Evolutionary conservation across 257 asterid species (phyloP), one percentile per base, ranked within the genome.

Genomic region (Mentha longifolia): DNA sequence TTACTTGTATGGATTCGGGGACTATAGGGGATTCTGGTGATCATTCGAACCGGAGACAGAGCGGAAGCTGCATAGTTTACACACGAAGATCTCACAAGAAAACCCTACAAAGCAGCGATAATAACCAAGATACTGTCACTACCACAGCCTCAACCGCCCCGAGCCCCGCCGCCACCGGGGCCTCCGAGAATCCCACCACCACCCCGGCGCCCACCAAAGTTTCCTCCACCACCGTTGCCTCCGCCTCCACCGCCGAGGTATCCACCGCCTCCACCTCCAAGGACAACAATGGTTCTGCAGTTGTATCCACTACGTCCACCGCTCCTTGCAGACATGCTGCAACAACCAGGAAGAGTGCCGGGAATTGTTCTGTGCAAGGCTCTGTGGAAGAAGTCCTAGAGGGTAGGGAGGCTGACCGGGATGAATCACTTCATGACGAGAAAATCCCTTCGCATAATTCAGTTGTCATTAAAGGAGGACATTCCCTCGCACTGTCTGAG

Each of bases 1-100:
- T 78, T 76, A 73, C 80, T 69, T 77, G 85, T 81, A 86, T 86
- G 91, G 88, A 76, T 78, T 39, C 45, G 35, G 6, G 9, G 45
- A 39, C 45, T 39, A 7, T 76, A n/a, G 83, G 68, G 72, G 79
- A 68, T 67, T 75, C 71, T 50, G 20, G 1, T 59, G 76, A 71
- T 57, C 80, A 76, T 14, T 71, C 75, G 78, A 65, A 67, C 68
- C 65, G 57, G 57, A 61, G 70, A 33, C 67, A 68, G 37, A 73
- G 77, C 17, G 78, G 51, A 15, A 56, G 63, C 41, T 63, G 67
- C 51, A 86, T 64, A 71, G 85, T 86, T 31, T 83, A 83, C 60
- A 79, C 80, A 13, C 67, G 88, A 43, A 79, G 68, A 57, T 13
- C 9, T 14, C 59, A 64, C 33, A 52, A 57, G 47, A 78, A 70